Evolutionary conservation across 2,329 filamentous ascomycete species (phyloP), one percentile per base, ranked within the genome.

Genomic region (Diaporthe eres): DNA sequence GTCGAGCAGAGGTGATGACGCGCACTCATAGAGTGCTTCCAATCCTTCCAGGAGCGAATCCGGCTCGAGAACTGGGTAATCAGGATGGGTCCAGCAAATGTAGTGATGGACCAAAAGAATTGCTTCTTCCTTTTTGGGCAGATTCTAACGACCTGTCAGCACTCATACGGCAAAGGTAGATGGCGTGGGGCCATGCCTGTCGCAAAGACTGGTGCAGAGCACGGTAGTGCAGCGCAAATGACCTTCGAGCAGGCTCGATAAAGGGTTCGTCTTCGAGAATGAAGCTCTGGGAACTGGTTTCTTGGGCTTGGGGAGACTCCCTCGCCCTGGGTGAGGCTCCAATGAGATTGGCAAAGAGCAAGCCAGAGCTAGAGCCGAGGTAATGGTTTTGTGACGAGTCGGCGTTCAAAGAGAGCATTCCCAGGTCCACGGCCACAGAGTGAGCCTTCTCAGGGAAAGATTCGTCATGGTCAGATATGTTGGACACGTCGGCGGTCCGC

Each of bases 281-380:
- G 37, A 63, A 63, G 39, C 61, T 65, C 17, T 28, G 61, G 2
- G 61, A 47, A 1, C n/a, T 10, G 13, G 60, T 9, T 17, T 63
- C 60, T 3, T 19, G n/a, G 1, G 17, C 15, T n/a, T 17, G n/a
- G 15, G 22, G 22, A 25, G 61, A 65, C 1, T 63, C 60, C 7
- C 15, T 31, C 13, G 60, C 9, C 39, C 15, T n/a, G 5, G 60
- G 60, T 17, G 60, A 63, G 15, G 61, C 61, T 15, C 61, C 61
- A 65, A 65, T 49, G 4, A 65, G 61, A 34, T 65, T 65, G 37
- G 61, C 42, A 49, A 65, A 65, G 17, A 65, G 61, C 17, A 65
- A 22, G 9, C 61, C 61, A 34, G 61, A 65, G 25, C 61, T 65
- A 4, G 61, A 65, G 8, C 61, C 61, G 9, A 65, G 61, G 17